Evolutionary conservation across 768 basidiomycete genomes (phyloP), one percentile per base, ranked within the genome.

Genomic region (Naematelia aurantialba): DNA sequence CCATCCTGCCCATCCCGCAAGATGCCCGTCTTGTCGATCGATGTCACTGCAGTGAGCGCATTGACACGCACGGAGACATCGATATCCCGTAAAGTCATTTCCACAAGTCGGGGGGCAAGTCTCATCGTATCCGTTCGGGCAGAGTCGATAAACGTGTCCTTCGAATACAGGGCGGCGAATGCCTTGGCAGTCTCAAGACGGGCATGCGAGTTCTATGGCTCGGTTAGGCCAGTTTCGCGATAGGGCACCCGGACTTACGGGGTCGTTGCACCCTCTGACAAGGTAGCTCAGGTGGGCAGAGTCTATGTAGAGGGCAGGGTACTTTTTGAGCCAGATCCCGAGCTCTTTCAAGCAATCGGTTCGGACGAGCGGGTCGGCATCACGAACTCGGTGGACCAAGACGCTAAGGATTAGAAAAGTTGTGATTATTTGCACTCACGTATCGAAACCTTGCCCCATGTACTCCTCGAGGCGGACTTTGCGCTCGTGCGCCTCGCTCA

Each of bases 381-480:
- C 96, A 42, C 94, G 89, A 75, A 93, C 97, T 14, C 96, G 88
- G 76, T 97, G 90, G 3, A 99, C 87, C 73, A 98, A 98, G 12
- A 97, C 89, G 22, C 94, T 94, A 70, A 12, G 25, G 30, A 48
- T 24, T 42, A 30, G 24, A 1, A 17, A 45, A n/a, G 19, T 30
- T 2, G 19, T 49, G 17, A 11, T 1, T 53, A 42, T 39, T 34
- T 10, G n/a, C 17, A 77, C 87, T 68, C 68, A 96, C 93, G 88
- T 89, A 68, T 97, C 86, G 27, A 93, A 87, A 59, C 91, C 87
- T 69, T 97, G 93, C 73, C 89, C 87, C 66, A 98, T 78, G 71
- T 84, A 89, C 61, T 87, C 87, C 19, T 87, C 85, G 21, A 98
- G 78, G 65, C 84, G 84, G 5, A 82, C 81, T 61, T 89, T 84